A percentile compares a stretch with the other conserved stretches of the same genome.
Conservation (phyloP, 2,329 filamentous ascomycete species). For the Tympanopsis confertula region DNA sequence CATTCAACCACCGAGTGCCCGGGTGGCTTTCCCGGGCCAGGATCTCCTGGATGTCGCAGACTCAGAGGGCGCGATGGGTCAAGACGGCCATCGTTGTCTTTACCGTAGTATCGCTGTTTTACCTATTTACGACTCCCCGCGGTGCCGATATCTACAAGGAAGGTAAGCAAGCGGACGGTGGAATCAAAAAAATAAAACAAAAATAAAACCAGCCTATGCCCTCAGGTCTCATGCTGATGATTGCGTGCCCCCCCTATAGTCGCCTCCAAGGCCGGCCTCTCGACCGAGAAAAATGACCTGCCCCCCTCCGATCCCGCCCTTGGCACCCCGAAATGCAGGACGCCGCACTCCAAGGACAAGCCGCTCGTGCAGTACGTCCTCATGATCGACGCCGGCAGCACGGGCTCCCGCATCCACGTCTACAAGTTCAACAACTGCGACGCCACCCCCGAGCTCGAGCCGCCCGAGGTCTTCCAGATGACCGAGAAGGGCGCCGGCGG, state of each 20-base stretch:
- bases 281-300: conserved; percentile 36
- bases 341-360: conserved; percentile 75
- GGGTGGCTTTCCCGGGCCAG: conserved; percentile 42
- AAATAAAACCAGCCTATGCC: not conserved
- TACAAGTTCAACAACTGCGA: conserved; percentile 99
- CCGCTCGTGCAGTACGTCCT: conserved; percentile 93
- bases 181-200: not conserved
- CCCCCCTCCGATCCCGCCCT: conserved; percentile 46
- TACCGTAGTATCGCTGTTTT: conserved; percentile 48
- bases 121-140: conserved; percentile 47
- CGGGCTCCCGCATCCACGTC: conserved; percentile 93
- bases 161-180: conserved; percentile 18
- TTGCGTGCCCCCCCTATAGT: no score
- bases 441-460: conserved; percentile 84
- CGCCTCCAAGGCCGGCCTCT: no score
- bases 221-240: not conserved
- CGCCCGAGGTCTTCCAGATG: conserved; percentile 85
- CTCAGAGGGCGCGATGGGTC: conserved; percentile 53
- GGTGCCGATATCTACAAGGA: conserved; percentile 41
- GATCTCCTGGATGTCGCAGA: conserved; percentile 48
- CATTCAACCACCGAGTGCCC: conserved; percentile 29
- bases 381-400: conserved; percentile 98
- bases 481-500: conserved; percentile 75
- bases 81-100: conserved; percentile 53
- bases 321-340: conserved; percentile 65